Percentiles rank a stretch among this genome's conserved stretches.
Evolutionary conservation across 257 asterid species (phyloP).

Genomic region (Misopates orontium): DNA sequence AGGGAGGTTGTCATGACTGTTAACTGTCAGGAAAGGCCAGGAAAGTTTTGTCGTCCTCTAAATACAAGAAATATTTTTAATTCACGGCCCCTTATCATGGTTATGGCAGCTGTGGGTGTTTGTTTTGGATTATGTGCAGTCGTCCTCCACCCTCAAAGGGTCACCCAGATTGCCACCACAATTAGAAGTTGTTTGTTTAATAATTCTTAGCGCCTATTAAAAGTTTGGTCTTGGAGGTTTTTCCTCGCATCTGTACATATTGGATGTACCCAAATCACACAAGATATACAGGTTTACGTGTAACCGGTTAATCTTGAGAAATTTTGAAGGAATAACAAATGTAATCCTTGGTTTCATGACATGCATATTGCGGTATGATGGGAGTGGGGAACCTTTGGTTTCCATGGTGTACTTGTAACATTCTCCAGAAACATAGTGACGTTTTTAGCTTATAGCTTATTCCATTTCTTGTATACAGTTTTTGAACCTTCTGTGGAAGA

Average conservation of each 20-base stretch:
- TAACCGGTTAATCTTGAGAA: too few relatives aligned
- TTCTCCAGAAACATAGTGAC: neutral
- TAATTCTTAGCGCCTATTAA: slow-evolving; percentile 21
- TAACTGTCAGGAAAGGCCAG: slow-evolving; percentile 35
- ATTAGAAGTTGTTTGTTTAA: slow-evolving; percentile 62
- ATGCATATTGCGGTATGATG: neutral
- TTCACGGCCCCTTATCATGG: slow-evolving; percentile 50
- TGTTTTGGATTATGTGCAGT: slow-evolving; percentile 76
- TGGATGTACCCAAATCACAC: neutral
- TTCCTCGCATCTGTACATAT: slow-evolving; percentile 11
- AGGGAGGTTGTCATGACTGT: slow-evolving; percentile 53
- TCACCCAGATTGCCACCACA: slow-evolving; percentile 53
- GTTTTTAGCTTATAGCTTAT: neutral
- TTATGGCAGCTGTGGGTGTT: slow-evolving; percentile 45
- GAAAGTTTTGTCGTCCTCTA: slow-evolving; percentile 38
- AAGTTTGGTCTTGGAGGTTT: neutral
- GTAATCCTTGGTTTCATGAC: neutral
- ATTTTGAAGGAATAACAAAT: neutral
- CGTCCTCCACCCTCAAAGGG: slow-evolving; percentile 63
- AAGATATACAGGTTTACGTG: too few relatives aligned
- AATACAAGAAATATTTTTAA: slow-evolving; percentile 33
- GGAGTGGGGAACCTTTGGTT: neutral
- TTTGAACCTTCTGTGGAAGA: too few relatives aligned
- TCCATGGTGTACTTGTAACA: neutral
- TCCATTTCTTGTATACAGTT: too few relatives aligned